Conservation (phyloP, 2,329 filamentous ascomycete genomes). For the Aquanectria penicillioides region DNA sequence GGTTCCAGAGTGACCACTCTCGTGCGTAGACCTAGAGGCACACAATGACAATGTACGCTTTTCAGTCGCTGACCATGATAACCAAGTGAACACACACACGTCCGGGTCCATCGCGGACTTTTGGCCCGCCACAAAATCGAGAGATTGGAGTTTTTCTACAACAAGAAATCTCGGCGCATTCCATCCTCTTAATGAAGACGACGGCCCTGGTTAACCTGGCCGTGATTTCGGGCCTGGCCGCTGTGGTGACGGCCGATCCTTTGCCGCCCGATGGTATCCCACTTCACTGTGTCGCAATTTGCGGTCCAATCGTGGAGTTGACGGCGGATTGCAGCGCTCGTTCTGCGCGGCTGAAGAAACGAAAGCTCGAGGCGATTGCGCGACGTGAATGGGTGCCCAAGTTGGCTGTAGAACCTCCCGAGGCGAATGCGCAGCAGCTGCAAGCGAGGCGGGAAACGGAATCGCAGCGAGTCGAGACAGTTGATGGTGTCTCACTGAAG, state of each 20-base stretch:
- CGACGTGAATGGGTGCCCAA: slow-evolving; percentile 33
- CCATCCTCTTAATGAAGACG: slow-evolving; percentile 41
- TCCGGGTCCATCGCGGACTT: background rate
- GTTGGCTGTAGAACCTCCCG: slow-evolving; percentile 30
- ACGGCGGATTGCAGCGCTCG: slow-evolving; percentile 48
- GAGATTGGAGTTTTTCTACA: background rate
- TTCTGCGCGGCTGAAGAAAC: slow-evolving; percentile 40
- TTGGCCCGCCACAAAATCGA: too few relatives aligned
- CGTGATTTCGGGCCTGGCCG: slow-evolving; percentile 43
- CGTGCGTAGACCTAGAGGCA: too few relatives aligned
- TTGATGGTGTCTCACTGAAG: slow-evolving; percentile 30
- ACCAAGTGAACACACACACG: background rate
- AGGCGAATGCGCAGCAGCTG: slow-evolving; percentile 1
- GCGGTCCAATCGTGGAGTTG: slow-evolving; percentile 56
- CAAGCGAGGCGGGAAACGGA: background rate
- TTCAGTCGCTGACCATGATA: too few relatives aligned
- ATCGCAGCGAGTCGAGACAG: background rate
- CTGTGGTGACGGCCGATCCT: slow-evolving; percentile 42
- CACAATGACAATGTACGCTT: too few relatives aligned
- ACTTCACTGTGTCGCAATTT: slow-evolving; percentile 52
- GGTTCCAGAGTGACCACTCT: too few relatives aligned
- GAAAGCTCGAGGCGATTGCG: slow-evolving; percentile 23
- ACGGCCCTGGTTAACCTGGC: slow-evolving; percentile 35
- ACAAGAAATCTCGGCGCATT: background rate
- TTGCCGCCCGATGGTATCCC: slow-evolving; percentile 50